Base-by-base conservation (phyloP, 2,329 filamentous ascomycete species). In the Ophiosphaerella herpotricha region DNA sequence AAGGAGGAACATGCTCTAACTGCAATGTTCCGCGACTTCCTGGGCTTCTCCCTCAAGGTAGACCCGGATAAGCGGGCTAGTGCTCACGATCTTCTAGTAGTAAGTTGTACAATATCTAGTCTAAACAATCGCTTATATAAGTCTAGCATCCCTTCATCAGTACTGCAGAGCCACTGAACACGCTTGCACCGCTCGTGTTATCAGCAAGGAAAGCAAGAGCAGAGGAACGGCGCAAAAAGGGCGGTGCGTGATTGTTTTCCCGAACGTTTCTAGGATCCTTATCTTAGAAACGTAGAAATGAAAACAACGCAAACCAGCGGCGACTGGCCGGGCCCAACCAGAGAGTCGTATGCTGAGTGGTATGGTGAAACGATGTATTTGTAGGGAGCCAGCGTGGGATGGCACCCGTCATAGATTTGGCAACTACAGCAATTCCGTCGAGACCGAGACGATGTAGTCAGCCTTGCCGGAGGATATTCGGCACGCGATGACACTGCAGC, bases 41-140 rank as follows among this genome's bases (percentile, higher is more conserved):
- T 99, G 57, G 86, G 89, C 66, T 91, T 96, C 74, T 93, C 94
- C 5, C 81, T 99, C 46, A 96, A 95, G 80, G 94, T 99, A 5
- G 94, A 97, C 69, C 93, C 94, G 1, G 94, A 97, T 77, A 96
- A 96, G 84, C 83, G 94, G 75, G 92, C 92, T 34, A 96, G 91
- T 68, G 94, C 94, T 32, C 90, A 96, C 75, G 93, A 97, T 78
- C 77, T 99, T 53, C 80, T 99, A 63, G 86, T 90, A 78, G 94
- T 97, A 82, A 78, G 89, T 80, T 26, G 46, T 32, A 9, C 33
- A 21, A 26, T 36, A 29, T 46, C 11, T 18, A n/a, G 9, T 9
- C 23, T 32, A 11, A 9, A 9, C 8, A 12, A 4, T 6, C 16
- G 43, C 58, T 68, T 48, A 64, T 36, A 36, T 24, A 43, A 12